These are phyloP conservation scores for Xylariaceae sp. DNA, from an alignment of 2,329 filamentous ascomycete species.

Conservation along the genomic window DNA sequence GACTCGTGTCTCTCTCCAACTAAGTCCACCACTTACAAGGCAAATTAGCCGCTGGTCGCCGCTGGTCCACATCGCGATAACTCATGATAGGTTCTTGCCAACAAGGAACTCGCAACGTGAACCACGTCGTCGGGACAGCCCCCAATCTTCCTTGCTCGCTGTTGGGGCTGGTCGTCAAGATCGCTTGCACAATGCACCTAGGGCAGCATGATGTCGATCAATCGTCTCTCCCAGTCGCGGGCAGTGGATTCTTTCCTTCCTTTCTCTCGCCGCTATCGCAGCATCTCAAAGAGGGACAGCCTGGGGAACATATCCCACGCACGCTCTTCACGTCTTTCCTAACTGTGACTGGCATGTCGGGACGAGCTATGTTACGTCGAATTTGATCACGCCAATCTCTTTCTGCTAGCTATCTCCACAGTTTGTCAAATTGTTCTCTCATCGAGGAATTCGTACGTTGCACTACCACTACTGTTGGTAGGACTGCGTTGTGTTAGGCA, in stretches of 20 bases:
- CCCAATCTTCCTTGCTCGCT: neutral
- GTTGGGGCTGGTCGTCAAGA: neutral
- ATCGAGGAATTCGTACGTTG: constrained; percentile 1
- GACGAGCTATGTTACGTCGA: neutral
- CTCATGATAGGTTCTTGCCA: constrained; percentile 8
- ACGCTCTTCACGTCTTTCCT: neutral
- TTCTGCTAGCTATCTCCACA: neutral
- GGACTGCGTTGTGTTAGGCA: constrained; percentile 2
- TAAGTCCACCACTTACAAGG: constrained; percentile 8
- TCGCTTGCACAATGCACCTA: neutral
- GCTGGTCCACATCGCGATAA: constrained; percentile 2
- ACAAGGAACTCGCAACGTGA: constrained; percentile 5
- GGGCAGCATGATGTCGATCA: neutral
- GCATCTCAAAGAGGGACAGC: neutral
- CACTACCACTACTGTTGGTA: constrained; percentile 9
- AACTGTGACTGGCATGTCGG: neutral
- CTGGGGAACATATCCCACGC: neutral
- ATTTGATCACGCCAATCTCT: constrained; percentile 1
- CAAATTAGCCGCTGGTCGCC: constrained; percentile 3
- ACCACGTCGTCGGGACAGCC: constrained; percentile 15
- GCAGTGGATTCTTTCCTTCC: neutral
- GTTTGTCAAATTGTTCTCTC: constrained; percentile 1
- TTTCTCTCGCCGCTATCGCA: neutral
- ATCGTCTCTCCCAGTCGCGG: neutral
- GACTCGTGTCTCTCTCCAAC: constrained; percentile 3